phyloP scores from a whole-genome alignment of 371 early-diverging fungal genomes.

The Zopfochytrium polystomum region DNA sequence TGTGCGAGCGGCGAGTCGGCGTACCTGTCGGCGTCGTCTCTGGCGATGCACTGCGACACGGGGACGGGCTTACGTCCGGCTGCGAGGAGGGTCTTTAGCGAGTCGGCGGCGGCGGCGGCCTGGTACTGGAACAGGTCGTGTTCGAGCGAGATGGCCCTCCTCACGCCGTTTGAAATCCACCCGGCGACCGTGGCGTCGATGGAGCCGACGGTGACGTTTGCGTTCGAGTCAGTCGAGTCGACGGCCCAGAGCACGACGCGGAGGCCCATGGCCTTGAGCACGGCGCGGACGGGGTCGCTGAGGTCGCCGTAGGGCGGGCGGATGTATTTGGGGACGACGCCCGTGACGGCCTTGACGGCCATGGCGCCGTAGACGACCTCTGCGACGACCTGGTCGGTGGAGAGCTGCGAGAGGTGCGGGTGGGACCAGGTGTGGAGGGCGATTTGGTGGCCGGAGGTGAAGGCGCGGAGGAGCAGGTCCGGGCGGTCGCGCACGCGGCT shows the following conservation, averaged over 20 bases:
- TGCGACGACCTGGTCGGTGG: slow-evolving; percentile 66
- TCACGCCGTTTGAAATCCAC: neutral
- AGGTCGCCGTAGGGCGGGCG: slow-evolving; percentile 39
- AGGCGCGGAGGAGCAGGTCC: too few relatives aligned
- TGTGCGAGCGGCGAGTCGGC: neutral
- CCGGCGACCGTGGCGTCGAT: neutral
- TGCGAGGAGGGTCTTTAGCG: neutral
- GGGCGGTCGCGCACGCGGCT: too few relatives aligned
- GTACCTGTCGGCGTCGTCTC: neutral
- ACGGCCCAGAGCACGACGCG: neutral
- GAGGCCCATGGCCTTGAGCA: neutral
- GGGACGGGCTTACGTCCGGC: neutral
- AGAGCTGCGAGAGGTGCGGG: slow-evolving; percentile 57
- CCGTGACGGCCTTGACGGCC: slow-evolving; percentile 22
- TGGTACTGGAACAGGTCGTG: neutral
- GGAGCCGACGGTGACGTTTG: neutral
- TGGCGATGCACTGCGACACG: neutral
- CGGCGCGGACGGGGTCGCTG: neutral
- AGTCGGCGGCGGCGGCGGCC: neutral
- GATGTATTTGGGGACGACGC: slow-evolving; percentile 28
- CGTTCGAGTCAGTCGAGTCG: neutral
- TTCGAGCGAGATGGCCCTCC: neutral
- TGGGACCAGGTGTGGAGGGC: slow-evolving; percentile 69
- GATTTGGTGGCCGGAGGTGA: too few relatives aligned
- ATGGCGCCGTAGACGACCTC: slow-evolving; percentile 64